Evolutionary conservation across 495 filamentous ascomycete genomes (phyloP), one percentile per base, ranked within the genome.

Genomic region (Trypethelium eluteriae): DNA sequence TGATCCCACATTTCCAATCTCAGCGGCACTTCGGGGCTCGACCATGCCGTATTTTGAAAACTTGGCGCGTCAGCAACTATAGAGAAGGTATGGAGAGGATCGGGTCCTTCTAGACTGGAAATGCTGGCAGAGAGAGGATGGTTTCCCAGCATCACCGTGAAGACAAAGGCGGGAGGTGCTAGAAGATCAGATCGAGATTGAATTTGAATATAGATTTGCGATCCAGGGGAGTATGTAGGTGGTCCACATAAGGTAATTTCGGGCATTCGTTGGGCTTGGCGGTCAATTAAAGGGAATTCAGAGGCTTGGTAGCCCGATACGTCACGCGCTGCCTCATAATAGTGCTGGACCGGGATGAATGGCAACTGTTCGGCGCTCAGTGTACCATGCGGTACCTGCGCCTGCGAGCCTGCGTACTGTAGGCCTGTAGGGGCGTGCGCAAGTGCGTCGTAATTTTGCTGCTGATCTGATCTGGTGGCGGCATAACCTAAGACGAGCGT

Each of bases 131-230:
- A 79, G 75, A 85, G 88, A 75, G 84, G 82, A 70, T 86, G 83
- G 5, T 84, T 81, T 9, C 90, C 93, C 74, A 97, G 96, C 39
- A 87, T 84, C 35, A 97, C 76, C 69, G 80, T 86, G 68, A 90
- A 83, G 47, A 78, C 80, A 1, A 83, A 80, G 34, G 81, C 74
- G 2, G 82, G 79, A 2, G 84, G 80, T 25, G 82, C 80, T 70
- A 88, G 80, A 25, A 87, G 76, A 69, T 96, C 91, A 74, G 88
- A 89, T 38, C 86, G 83, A 12, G 86, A 88, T 68, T 85, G 84
- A 57, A 96, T 84, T 73, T 89, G 86, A 62, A 96, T 83, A 50
- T 81, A 78, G 7, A 97, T 79, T 68, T 84, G 82, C 14, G 87
- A 88, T 62, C 89, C 90, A 73, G 83, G 81, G 2, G 79, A 73